Percentiles rank a stretch among this genome's conserved stretches.
These are phyloP conservation scores for Saccharomycopsis microspora DNA, from an alignment of 805 yeast species.

Conservation along the genomic window DNA sequence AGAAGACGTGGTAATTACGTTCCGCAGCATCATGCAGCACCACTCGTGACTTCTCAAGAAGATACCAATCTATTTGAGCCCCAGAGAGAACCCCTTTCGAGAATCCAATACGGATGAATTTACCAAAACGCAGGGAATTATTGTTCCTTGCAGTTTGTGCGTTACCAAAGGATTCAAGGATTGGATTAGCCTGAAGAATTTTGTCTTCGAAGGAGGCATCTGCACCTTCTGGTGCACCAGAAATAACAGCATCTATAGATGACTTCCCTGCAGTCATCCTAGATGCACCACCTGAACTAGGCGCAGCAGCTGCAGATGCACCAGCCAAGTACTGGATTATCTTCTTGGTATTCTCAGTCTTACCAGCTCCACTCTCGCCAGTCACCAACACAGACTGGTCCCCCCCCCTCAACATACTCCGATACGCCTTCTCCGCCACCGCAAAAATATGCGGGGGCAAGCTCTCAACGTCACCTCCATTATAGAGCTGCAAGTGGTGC, in stretches of 20 bases:
- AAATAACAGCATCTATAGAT: background rate
- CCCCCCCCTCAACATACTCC: constrained; percentile 57
- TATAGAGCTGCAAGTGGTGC: constrained; percentile 46
- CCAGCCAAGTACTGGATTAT: constrained; percentile 86
- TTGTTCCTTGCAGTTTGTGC: constrained; percentile 91
- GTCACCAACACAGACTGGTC: constrained; percentile 94
- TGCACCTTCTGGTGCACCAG: background rate
- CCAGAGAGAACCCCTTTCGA: constrained; percentile 61
- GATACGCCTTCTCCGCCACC: constrained; percentile 75
- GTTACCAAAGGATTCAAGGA: constrained; percentile 91
- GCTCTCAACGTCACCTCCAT: constrained; percentile 25
- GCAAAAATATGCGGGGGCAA: constrained; percentile 85
- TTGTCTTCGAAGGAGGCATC: constrained; percentile 57
- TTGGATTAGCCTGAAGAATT: constrained; percentile 89
- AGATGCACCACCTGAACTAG: constrained; percentile 14
- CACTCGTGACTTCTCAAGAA: constrained; percentile 88
- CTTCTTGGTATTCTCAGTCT: constrained; percentile 93
- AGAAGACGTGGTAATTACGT: constrained; percentile 89
- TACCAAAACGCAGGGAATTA: constrained; percentile 94
- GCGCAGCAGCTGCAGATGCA: constrained; percentile 34
- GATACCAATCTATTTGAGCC: constrained; percentile 90
- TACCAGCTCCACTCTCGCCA: constrained; percentile 98
- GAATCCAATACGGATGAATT: constrained; percentile 82
- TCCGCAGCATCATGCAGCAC: constrained; percentile 64
- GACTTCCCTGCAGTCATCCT: background rate